Conservation (phyloP, 345 rosid genomes). For the Ricinus communis region DNA sequence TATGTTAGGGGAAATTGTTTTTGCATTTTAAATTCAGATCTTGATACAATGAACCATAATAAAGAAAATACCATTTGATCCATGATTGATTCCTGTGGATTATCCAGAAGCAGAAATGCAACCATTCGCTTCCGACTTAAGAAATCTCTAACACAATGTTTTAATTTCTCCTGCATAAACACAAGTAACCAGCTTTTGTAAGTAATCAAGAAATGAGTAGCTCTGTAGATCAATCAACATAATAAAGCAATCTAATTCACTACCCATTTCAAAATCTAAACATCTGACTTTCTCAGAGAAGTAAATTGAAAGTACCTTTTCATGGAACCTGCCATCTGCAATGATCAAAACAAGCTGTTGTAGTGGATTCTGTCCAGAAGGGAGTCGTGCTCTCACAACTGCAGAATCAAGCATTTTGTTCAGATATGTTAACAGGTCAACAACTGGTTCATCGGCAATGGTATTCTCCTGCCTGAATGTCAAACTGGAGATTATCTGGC, state of each 20-base stretch:
- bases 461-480: slow-evolving; percentile 90
- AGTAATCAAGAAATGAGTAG: not conserved
- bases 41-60: too few species aligned
- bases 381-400: slow-evolving; percentile 63
- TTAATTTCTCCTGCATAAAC: slow-evolving; percentile 54
- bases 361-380: slow-evolving; percentile 92
- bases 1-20: not conserved
- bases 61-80: slow-evolving; percentile 57
- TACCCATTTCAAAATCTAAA: not conserved
- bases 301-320: slow-evolving; percentile 52
- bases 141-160: slow-evolving; percentile 69
- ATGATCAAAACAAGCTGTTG: slow-evolving; percentile 94
- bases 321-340: slow-evolving; percentile 89
- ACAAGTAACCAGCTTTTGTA: not conserved
- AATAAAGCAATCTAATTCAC: too few species aligned
- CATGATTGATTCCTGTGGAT: slow-evolving; percentile 61
- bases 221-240: not conserved
- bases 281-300: not conserved
- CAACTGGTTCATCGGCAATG: slow-evolving; percentile 73
- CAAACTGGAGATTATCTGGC: slow-evolving; percentile 82
- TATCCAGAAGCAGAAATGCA: slow-evolving; percentile 81
- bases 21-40: not conserved
- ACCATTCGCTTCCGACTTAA: slow-evolving; percentile 82
- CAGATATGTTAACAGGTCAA: slow-evolving; percentile 65
- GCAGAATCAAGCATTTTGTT: slow-evolving; percentile 68